Conservation (phyloP, 176 grass and related monocot species). For the Avena insularis region DNA sequence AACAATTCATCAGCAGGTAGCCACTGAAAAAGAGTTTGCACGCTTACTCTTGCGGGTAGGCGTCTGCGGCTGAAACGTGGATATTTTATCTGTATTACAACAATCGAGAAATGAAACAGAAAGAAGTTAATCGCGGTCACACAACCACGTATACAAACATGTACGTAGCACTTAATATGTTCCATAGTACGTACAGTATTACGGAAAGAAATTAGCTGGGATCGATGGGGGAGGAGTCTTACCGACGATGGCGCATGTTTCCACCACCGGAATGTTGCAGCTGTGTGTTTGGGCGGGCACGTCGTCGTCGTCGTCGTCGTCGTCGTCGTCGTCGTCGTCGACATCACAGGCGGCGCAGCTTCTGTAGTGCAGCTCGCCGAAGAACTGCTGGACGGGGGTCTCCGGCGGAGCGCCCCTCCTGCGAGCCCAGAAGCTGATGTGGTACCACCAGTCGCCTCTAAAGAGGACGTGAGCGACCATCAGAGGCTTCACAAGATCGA, state of each 20-base stretch:
- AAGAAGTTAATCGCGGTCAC: no score
- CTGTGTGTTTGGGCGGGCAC: background rate
- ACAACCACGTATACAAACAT: no score
- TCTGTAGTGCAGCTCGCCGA: constrained; percentile 14
- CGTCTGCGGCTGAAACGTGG: background rate
- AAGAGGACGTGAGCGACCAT: background rate
- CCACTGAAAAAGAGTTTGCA: background rate
- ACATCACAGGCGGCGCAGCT: background rate
- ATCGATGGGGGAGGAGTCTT: background rate
- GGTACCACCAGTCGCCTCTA: background rate
- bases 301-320: background rate
- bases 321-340: background rate
- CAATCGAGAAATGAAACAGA: no score
- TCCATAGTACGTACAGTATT: no score
- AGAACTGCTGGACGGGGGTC: background rate
- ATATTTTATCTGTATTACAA: background rate
- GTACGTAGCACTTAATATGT: no score
- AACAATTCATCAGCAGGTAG: background rate
- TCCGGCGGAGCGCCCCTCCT: background rate
- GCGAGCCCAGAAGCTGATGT: constrained; percentile 13
- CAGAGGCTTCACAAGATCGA: constrained; percentile 3
- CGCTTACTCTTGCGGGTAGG: background rate
- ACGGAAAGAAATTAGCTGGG: no score
- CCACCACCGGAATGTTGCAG: background rate
- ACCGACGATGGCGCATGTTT: background rate